A percentile compares a stretch with the other conserved stretches of the same genome.
Evolutionary conservation across 768 basidiomycete genomes (phyloP).

Genomic region (Lactarius pseudohatsudake): DNA sequence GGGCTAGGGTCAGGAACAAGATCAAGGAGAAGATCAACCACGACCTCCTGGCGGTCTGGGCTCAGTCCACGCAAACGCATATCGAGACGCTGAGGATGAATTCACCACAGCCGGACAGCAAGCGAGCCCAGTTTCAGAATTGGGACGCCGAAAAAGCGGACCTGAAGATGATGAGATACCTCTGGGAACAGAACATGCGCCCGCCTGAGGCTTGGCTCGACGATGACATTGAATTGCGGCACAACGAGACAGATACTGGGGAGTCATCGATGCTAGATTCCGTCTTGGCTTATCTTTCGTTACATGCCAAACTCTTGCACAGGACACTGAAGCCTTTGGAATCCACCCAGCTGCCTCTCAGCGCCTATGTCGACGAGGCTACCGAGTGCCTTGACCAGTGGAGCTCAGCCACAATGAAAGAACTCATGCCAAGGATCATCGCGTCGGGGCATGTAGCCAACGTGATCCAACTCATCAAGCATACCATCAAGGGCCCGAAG

Average conservation of each 20-base stretch:
- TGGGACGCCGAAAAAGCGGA: not conserved
- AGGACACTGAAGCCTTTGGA: constrained; percentile 3
- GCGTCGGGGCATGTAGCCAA: constrained; percentile 12
- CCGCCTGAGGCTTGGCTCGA: not conserved
- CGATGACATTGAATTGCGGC: not conserved
- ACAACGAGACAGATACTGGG: constrained; percentile 3
- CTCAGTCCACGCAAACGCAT: constrained; percentile 3
- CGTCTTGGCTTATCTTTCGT: constrained; percentile 1
- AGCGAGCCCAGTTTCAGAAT: not conserved
- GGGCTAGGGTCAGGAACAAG: not conserved
- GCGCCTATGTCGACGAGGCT: not conserved
- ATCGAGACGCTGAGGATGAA: constrained; percentile 6
- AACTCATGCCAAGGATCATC: constrained; percentile 6
- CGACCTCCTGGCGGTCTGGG: constrained; percentile 11
- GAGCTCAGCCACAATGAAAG: constrained; percentile 3
- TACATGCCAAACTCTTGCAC: constrained; percentile 5
- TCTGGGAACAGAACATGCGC: constrained; percentile 2
- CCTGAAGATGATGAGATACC: constrained; percentile 3
- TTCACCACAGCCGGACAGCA: not conserved
- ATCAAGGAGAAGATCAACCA: constrained; percentile 1
- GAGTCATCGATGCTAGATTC: constrained; percentile 4
- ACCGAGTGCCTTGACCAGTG: constrained; percentile 11
- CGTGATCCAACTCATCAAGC: constrained; percentile 4
- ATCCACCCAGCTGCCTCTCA: not conserved
- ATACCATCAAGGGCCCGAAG: not conserved